Percentiles rank a stretch among this genome's conserved stretches.
These are phyloP conservation scores for Coleophoma crateriformis DNA, from an alignment of 2,329 filamentous ascomycete genomes.

Conservation along the genomic window DNA sequence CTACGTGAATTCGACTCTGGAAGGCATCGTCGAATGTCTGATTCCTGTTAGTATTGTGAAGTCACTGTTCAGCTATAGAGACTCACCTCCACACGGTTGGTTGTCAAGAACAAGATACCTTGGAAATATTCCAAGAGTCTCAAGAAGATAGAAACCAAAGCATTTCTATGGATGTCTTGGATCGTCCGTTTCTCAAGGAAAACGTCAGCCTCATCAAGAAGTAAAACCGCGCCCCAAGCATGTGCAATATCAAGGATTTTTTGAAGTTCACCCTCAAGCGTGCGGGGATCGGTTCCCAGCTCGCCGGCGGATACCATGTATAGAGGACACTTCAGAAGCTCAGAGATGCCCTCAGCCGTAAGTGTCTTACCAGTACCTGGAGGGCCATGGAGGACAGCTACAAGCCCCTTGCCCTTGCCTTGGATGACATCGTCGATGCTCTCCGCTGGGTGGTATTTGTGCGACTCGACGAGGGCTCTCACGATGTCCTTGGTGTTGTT, in stretches of 20 bases:
- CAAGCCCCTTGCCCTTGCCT: constrained; percentile 82
- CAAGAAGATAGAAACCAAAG: constrained; percentile 81
- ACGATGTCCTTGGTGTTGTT: constrained; percentile 60
- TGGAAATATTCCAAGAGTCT: constrained; percentile 87
- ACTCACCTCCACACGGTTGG: constrained; percentile 69
- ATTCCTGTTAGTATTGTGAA: neutral
- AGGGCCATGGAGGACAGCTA: constrained; percentile 75
- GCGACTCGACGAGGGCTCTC: constrained; percentile 75
- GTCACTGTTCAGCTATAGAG: neutral
- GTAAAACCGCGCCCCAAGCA: constrained; percentile 77
- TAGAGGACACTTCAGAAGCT: constrained; percentile 73
- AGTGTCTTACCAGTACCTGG: constrained; percentile 87
- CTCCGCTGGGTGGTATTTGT: constrained; percentile 75
- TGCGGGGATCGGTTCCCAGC: constrained; percentile 70
- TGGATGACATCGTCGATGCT: constrained; percentile 80
- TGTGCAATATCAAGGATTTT: constrained; percentile 84
- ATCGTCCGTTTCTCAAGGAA: constrained; percentile 80
- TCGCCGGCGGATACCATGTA: constrained; percentile 83
- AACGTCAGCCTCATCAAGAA: constrained; percentile 82
- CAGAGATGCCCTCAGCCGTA: constrained; percentile 81
- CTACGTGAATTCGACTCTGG: constrained; percentile 81
- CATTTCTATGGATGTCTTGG: constrained; percentile 79
- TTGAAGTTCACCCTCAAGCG: constrained; percentile 71
- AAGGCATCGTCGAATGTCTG: constrained; percentile 87
- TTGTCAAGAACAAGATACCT: constrained; percentile 84